These are phyloP conservation scores for Epichloe scottii DNA, from an alignment of 2,329 filamentous ascomycete genomes.

Conservation along the genomic window DNA sequence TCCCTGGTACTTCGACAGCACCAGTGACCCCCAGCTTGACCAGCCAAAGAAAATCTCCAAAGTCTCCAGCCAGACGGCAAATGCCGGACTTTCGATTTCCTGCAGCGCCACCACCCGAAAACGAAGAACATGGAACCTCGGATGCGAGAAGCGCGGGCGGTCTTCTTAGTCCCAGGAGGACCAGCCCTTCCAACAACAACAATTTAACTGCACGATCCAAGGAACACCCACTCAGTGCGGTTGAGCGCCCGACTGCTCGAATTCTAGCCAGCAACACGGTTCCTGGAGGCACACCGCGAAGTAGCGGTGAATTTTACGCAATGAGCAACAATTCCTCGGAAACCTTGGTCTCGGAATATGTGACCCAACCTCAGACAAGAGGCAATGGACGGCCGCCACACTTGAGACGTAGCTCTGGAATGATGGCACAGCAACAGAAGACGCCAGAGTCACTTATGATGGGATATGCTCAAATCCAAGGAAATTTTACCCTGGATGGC, in stretches of 20 bases:
- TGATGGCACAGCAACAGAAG: conserved; percentile 30
- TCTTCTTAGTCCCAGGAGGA: conserved; percentile 26
- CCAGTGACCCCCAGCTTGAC: conserved; percentile 31
- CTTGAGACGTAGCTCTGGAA: conserved; percentile 33
- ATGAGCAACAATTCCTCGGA: conserved; percentile 92
- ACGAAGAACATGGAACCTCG: conserved; percentile 18
- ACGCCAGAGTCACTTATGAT: conserved; percentile 81
- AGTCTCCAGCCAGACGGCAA: conserved; percentile 7
- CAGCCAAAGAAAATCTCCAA: conserved; percentile 26
- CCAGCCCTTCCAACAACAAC: conserved; percentile 19
- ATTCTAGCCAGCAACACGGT: conserved; percentile 69
- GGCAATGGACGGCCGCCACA: conserved; percentile 29
- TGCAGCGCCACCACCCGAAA: conserved; percentile 29
- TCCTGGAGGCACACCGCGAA: conserved; percentile 64
- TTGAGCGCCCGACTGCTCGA: conserved; percentile 47
- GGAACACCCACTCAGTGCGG: conserved; percentile 35
- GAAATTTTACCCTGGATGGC: conserved; percentile 82
- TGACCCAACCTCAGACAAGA: conserved; percentile 34
- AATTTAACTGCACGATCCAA: conserved; percentile 27
- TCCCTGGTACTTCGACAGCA: conserved; percentile 28
- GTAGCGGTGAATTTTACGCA: conserved; percentile 90
- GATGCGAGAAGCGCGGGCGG: conserved; percentile 23
- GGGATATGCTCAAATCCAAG: conserved; percentile 91
- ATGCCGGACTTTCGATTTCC: conserved; percentile 48
- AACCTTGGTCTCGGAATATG: conserved; percentile 82